These are phyloP conservation scores for Immersiporthe knoxdaviesiana DNA, from an alignment of 2,329 filamentous ascomycete species.

Conservation along the genomic window DNA sequence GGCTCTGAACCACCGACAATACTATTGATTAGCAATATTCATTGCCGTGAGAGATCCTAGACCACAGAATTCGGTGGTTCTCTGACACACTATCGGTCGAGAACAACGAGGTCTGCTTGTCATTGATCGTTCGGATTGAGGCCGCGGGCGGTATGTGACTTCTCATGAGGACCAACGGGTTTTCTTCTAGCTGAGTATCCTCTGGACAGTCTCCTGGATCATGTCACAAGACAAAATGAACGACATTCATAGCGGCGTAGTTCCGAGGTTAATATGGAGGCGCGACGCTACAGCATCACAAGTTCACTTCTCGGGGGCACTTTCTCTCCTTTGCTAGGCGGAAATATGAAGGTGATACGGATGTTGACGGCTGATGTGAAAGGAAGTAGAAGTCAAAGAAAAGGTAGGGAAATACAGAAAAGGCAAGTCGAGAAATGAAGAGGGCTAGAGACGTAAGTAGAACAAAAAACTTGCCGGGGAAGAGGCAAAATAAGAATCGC, in stretches of 20 bases:
- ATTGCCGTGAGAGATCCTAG: background rate
- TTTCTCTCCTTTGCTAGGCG: background rate
- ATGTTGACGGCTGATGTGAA: background rate
- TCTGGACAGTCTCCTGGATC: too few relatives aligned
- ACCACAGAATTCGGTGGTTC: background rate
- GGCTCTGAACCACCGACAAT: too few relatives aligned
- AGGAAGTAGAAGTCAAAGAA: background rate
- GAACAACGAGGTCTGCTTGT: background rate
- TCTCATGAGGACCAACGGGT: background rate
- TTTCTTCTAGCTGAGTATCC: background rate
- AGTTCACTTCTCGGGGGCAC: background rate
- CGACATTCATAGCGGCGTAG: background rate
- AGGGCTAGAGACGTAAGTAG: background rate
- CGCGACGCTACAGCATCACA: background rate
- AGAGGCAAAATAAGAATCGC: background rate
- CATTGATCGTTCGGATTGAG: background rate
- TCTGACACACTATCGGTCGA: background rate
- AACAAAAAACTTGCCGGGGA: background rate
- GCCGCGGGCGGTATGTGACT: background rate
- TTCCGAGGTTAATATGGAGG: background rate
- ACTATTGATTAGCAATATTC: background rate
- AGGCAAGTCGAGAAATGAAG: background rate
- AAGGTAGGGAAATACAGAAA: background rate
- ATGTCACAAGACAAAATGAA: background rate
- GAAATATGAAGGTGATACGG: too few relatives aligned